Evolutionary conservation across 345 rosid species (phyloP).

Genomic region (Xanthoceras sorbifolium): DNA sequence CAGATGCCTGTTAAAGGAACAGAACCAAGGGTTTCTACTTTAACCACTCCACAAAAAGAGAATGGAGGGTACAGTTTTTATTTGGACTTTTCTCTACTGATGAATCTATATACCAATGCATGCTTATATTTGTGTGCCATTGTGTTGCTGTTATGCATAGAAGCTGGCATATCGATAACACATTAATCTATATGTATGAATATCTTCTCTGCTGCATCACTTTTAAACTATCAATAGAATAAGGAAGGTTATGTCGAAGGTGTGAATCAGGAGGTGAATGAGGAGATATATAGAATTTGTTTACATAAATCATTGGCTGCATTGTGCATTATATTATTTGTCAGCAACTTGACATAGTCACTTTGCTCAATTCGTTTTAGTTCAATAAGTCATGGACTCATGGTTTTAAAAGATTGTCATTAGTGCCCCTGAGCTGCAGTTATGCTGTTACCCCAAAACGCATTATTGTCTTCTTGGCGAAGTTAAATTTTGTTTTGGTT

Average conservation of each 20-base stretch:
- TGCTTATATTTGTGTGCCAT: constrained; percentile 16
- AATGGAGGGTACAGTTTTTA: constrained; percentile 58
- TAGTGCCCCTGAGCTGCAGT: constrained; percentile 2
- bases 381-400: background rate
- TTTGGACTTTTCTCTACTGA: constrained; percentile 20
- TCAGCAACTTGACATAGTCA: background rate
- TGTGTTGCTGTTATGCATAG: constrained; percentile 4
- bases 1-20: constrained; percentile 49
- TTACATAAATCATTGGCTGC: constrained; percentile 10
- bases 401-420: background rate
- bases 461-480: background rate
- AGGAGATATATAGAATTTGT: background rate
- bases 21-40: constrained; percentile 40
- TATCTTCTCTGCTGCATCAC: constrained; percentile 5
- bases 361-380: background rate
- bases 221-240: constrained; percentile 6
- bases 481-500: constrained; percentile 18
- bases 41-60: constrained; percentile 42
- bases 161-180: background rate
- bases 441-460: background rate
- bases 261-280: background rate
- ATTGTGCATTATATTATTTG: background rate
- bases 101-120: constrained; percentile 4
- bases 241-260: background rate
- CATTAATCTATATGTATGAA: constrained; percentile 16